phyloP scores from a whole-genome alignment of 345 rosid species.

The Gossypium sturtianum region DNA sequence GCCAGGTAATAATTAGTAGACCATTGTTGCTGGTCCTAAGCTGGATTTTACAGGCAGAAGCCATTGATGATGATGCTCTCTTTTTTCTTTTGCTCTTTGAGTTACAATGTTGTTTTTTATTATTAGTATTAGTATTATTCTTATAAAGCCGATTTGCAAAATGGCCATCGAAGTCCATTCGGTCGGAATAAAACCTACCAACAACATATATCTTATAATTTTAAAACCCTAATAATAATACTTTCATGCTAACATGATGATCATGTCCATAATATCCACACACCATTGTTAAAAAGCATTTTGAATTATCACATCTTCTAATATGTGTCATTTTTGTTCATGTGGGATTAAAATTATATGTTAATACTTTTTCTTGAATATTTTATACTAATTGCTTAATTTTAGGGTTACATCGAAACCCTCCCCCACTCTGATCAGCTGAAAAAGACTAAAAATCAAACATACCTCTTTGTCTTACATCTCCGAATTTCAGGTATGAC shows the following conservation, averaged over 20 bases:
- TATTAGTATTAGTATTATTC: not conserved
- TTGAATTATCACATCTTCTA: too few relatives aligned
- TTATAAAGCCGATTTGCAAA: constrained; percentile 13
- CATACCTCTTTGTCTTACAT: not conserved
- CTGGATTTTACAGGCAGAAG: constrained; percentile 24
- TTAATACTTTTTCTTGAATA: too few relatives aligned
- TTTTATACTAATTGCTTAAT: too few relatives aligned
- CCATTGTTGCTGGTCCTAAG: constrained; percentile 29
- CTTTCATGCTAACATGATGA: not conserved
- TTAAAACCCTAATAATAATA: constrained; percentile 4
- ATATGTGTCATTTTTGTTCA: too few relatives aligned
- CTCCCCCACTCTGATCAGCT: not conserved
- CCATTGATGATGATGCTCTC: constrained; percentile 3
- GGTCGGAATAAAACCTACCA: constrained; percentile 38
- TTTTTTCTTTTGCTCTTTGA: not conserved
- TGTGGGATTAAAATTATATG: too few relatives aligned
- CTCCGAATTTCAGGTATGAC: constrained; percentile 8
- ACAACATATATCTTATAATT: not conserved
- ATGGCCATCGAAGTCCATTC: constrained; percentile 11
- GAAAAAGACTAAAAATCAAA: not conserved
- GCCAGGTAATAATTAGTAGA: constrained; percentile 46
- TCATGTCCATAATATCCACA: not conserved
- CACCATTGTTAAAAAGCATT: not conserved
- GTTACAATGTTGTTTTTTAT: not conserved
- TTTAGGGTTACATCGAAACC: not conserved